phyloP scores from a whole-genome alignment of 2,329 filamentous ascomycete genomes.

The Trichoderma afroharzianum region DNA sequence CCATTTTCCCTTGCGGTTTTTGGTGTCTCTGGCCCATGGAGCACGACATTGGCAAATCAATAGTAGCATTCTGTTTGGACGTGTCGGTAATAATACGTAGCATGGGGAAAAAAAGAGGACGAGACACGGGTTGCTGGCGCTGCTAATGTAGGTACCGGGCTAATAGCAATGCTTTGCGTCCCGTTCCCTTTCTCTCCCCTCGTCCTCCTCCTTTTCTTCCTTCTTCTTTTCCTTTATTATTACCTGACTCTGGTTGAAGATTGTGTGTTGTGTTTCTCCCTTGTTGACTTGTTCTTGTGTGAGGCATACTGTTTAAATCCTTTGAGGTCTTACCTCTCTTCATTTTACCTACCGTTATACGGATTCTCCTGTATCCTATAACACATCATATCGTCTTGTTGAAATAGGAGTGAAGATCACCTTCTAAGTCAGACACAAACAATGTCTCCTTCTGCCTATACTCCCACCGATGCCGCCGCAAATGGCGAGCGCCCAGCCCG shows the following conservation, averaged over 20 bases:
- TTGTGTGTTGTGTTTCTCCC: background rate
- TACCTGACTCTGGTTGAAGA: background rate
- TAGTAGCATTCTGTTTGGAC: background rate
- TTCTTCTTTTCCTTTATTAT: background rate
- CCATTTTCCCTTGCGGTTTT: background rate
- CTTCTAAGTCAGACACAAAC: background rate
- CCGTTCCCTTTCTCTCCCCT: background rate
- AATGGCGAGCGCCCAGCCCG: slow-evolving; percentile 25
- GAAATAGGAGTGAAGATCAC: background rate
- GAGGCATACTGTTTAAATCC: background rate
- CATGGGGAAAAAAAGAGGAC: background rate
- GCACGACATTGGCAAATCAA: background rate
- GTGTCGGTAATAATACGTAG: background rate
- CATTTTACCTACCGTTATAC: background rate
- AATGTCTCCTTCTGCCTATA: slow-evolving; percentile 17
- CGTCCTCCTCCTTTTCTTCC: background rate
- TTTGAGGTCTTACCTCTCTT: background rate
- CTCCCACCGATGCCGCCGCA: slow-evolving; percentile 17
- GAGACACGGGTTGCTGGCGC: background rate
- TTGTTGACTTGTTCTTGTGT: background rate
- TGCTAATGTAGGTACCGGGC: slow-evolving; percentile 4
- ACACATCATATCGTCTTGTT: background rate
- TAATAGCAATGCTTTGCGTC: background rate
- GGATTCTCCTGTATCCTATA: background rate
- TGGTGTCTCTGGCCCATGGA: background rate